Percentiles rank a stretch among this genome's conserved stretches.
These are phyloP conservation scores for Linum trigynum DNA, from an alignment of 345 rosid species.

Conservation along the genomic window DNA sequence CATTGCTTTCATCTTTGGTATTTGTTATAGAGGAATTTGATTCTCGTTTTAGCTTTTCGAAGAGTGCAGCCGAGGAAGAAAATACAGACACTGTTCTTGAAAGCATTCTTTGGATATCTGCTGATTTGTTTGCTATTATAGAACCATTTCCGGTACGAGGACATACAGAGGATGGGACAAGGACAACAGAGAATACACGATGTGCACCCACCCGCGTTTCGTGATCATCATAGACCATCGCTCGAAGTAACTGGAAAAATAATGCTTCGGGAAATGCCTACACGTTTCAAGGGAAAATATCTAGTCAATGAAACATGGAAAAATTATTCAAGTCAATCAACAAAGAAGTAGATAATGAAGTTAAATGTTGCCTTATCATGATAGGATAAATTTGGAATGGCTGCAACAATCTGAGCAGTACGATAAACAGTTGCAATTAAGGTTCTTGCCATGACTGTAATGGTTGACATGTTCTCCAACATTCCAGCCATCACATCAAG, in stretches of 20 bases:
- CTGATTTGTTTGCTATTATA: constrained; percentile 27
- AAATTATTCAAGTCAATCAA: not conserved
- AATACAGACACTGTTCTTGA: constrained; percentile 66
- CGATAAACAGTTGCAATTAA: constrained; percentile 50
- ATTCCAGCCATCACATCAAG: constrained; percentile 76
- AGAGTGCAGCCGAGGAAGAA: constrained; percentile 67
- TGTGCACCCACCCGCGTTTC: constrained; percentile 66
- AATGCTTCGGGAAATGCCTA: constrained; percentile 70
- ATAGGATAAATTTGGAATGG: constrained; percentile 53
- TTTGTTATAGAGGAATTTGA: constrained; percentile 24
- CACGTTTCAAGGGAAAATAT: not conserved
- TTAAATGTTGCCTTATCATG: constrained; percentile 46
- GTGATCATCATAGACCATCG: constrained; percentile 55
- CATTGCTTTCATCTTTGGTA: not conserved
- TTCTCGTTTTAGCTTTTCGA: constrained; percentile 41
- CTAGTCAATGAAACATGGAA: constrained; percentile 5
- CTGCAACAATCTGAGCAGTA: constrained; percentile 63
- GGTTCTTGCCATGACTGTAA: constrained; percentile 57
- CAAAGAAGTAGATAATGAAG: too few species aligned
- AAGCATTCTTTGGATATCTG: constrained; percentile 46
- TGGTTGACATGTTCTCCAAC: constrained; percentile 68
- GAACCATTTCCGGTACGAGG: constrained; percentile 27
- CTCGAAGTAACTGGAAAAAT: constrained; percentile 56
- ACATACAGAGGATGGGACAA: constrained; percentile 61
- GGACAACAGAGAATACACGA: constrained; percentile 56